Evolutionary conservation across 768 basidiomycete species (phyloP).

Genomic region (Solioccasus polychromus): DNA sequence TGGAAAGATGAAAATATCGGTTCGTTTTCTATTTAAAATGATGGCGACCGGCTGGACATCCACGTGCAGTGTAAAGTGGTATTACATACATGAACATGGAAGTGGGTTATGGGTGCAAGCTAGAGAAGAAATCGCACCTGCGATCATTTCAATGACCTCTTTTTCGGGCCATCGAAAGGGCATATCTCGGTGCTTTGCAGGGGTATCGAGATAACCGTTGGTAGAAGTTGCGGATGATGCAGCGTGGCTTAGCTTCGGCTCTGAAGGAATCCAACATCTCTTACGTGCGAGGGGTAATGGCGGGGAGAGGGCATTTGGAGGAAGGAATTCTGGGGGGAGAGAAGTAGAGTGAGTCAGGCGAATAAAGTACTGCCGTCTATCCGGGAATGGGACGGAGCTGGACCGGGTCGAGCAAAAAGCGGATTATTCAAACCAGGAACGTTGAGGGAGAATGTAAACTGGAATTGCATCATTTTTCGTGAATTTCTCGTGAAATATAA

Average conservation of each 20-base stretch:
- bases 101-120: conserved; percentile 26
- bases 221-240: conserved; percentile 51
- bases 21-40: conserved; percentile 16
- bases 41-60: conserved; percentile 5
- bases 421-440: conserved; percentile 69
- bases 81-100: conserved; percentile 19
- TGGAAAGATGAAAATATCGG: conserved; percentile 11
- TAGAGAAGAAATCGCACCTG: conserved; percentile 37
- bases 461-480: conserved; percentile 49
- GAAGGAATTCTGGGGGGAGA: conserved; percentile 16
- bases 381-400: conserved; percentile 21
- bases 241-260: conserved; percentile 53
- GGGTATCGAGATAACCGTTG: conserved; percentile 67
- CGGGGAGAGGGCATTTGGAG: conserved; percentile 26
- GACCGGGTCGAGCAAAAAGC: conserved; percentile 39
- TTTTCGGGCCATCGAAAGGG: conserved; percentile 28
- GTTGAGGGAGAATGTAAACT: conserved; percentile 68
- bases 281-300: conserved; percentile 48
- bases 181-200: conserved; percentile 54
- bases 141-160: conserved; percentile 46
- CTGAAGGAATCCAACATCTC: conserved; percentile 71
- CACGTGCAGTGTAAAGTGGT: conserved; percentile 19
- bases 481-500: conserved; percentile 20
- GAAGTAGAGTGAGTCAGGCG: conserved; percentile 16
- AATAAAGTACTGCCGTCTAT: conserved; percentile 23